A percentile compares a stretch with the other conserved stretches of the same genome.
These are phyloP conservation scores for Tillandsia leiboldiana DNA, from an alignment of 176 grass and related monocot species.

Conservation along the genomic window DNA sequence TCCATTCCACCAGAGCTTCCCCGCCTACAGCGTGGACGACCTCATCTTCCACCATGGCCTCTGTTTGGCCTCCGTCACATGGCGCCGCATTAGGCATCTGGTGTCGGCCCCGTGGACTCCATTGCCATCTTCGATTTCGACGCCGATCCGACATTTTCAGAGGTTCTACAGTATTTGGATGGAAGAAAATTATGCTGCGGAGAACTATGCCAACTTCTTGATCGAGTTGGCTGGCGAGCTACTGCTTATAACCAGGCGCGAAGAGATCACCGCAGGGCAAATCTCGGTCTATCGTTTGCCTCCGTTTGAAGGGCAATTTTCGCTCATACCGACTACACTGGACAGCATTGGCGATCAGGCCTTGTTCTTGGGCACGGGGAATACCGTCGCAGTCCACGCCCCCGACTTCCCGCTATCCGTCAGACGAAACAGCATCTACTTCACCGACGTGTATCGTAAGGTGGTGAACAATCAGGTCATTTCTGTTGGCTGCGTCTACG, in stretches of 20 bases:
- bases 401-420: neutral
- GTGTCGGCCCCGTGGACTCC: too few relatives aligned
- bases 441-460: neutral
- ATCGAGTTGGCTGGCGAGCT: too few relatives aligned
- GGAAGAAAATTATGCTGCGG: too few relatives aligned
- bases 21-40: neutral
- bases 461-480: neutral
- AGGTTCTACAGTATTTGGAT: too few relatives aligned
- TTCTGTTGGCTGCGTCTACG: neutral
- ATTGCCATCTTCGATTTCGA: too few relatives aligned
- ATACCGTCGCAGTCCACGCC: neutral
- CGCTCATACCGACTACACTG: neutral
- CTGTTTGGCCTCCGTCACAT: neutral
- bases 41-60: neutral
- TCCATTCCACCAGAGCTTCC: neutral
- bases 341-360: neutral
- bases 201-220: too few relatives aligned
- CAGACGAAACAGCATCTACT: neutral
- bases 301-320: neutral
- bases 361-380: conserved; percentile 1
- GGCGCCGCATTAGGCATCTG: too few relatives aligned
- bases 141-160: too few relatives aligned
- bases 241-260: too few relatives aligned
- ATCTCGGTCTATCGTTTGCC: too few relatives aligned
- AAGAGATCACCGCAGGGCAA: too few relatives aligned